Conservation (phyloP, 2,329 filamentous ascomycete genomes). For the Boeremia exigua region DNA sequence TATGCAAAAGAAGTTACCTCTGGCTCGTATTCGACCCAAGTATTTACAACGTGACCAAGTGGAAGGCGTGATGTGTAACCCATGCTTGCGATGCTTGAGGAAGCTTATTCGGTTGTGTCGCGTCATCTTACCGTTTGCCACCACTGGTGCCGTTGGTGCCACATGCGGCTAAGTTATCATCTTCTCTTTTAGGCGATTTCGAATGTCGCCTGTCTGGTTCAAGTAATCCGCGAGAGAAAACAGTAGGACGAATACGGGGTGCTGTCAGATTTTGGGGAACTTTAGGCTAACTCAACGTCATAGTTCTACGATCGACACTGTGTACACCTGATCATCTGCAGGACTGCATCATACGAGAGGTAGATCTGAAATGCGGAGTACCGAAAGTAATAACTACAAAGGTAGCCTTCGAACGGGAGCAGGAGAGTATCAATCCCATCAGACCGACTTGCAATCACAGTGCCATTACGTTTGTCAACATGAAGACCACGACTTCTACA, state of each 20-base stretch:
- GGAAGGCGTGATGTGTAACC: neutral
- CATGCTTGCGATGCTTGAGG: neutral
- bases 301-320: slow-evolving; percentile 10
- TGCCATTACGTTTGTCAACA: slow-evolving; percentile 15
- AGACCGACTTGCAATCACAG: no score
- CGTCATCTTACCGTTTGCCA: neutral
- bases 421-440: neutral
- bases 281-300: slow-evolving; percentile 12
- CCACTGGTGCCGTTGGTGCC: no score
- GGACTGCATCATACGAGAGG: neutral
- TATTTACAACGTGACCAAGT: neutral
- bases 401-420: neutral
- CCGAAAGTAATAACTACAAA: neutral
- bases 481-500: slow-evolving; percentile 29
- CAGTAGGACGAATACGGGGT: slow-evolving; percentile 8
- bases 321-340: slow-evolving; percentile 16
- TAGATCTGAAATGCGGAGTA: neutral
- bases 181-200: neutral
- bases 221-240: neutral
- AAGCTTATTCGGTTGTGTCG: neutral
- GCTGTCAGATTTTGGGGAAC: slow-evolving; percentile 10
- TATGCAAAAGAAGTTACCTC: neutral
- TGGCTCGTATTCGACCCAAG: neutral
- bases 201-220: neutral
- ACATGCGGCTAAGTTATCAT: neutral